These are phyloP conservation scores for Croton laevigatus DNA, from an alignment of 441 rosid species.

Conservation along the genomic window DNA sequence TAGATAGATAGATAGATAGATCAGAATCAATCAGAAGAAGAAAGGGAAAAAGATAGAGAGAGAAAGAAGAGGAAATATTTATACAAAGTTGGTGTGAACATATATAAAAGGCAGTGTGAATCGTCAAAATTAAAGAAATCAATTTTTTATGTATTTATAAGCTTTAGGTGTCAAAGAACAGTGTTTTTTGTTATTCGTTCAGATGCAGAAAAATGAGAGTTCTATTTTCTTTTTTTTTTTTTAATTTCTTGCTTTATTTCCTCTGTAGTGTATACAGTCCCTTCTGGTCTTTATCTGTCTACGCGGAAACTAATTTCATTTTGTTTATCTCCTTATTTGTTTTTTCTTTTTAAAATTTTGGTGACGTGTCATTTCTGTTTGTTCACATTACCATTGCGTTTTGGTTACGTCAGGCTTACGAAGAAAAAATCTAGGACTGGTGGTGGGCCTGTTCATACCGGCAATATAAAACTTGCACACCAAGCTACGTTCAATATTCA, in stretches of 20 bases:
- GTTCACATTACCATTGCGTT: conserved; percentile 57
- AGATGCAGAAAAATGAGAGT: conserved; percentile 34
- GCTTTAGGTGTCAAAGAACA: conserved; percentile 36
- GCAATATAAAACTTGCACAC: conserved; percentile 31
- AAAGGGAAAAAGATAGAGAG: conserved; percentile 18
- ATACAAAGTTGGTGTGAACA: conserved; percentile 43
- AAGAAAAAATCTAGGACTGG: conserved; percentile 20
- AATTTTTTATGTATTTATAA: background rate
- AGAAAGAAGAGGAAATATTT: conserved; percentile 25
- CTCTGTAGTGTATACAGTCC: conserved; percentile 30
- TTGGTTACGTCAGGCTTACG: conserved; percentile 59
- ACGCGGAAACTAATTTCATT: conserved; percentile 68
- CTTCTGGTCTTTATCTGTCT: conserved; percentile 54
- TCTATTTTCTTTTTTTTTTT: conserved; percentile 9
- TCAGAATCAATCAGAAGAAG: conserved; percentile 17
- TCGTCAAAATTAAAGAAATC: conserved; percentile 29
- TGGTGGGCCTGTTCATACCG: conserved; percentile 32
- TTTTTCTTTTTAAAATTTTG: background rate
- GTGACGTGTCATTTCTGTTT: background rate
- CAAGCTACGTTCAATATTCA: conserved; percentile 21
- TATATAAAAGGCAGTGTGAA: conserved; percentile 55
- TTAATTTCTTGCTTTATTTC: too few species aligned
- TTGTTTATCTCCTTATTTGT: background rate
- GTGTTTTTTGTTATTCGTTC: conserved; percentile 29
- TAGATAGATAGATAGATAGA: conserved; percentile 12